Base-by-base conservation (phyloP, 495 filamentous ascomycete genomes). In the Chaetomium fimeti region DNA sequence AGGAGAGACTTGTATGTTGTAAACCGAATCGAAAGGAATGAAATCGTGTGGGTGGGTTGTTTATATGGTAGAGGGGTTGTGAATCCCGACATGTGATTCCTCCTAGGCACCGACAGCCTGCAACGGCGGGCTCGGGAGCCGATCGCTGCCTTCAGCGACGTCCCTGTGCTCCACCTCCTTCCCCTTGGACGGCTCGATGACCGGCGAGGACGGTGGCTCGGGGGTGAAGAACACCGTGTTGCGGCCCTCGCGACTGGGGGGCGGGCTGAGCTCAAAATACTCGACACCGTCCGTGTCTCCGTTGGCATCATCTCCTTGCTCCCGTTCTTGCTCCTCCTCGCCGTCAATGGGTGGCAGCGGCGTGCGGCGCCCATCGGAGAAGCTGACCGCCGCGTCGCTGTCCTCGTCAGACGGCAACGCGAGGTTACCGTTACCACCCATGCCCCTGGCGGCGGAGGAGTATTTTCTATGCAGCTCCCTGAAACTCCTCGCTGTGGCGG, bases 401-500 rank as follows among this genome's bases (percentile, higher is more conserved):
- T 86, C 83, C 48, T 83, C 83, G 61, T 85, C 83, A 8, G 77
- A 82, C 3, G 76, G 77, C 18, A 81, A 69, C 13, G 73, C 69
- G 29, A 79, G 72, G 58, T 71, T 77, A 13, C 71, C 74, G 58
- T 71, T 77, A 13, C 71, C 74, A 29, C 65, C 64, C 0, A 51
- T 27, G 13, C 63, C 61, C 16, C 69, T 67, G 57, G 73, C 67
- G 16, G 80, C 76, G 12, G 78, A 76, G 9, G 80, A 83, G 66
- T 79, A 81, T 62, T 80, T 82, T 32, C 79, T 74, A 66, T 84
- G 80, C 38, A 85, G 69, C 12, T 84, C 81, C 36, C 81, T 74
- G 64, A 86, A 84, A 61, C 82, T 84, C 52, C 77, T 73, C 18
- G 82, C 83, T 2, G 83, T 86, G 29, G 83, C 81, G 2, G 82